Percentiles rank a stretch among this genome's conserved stretches.
Evolutionary conservation across 768 basidiomycete genomes (phyloP).

Genomic region (Tricholoma saponaceum): DNA sequence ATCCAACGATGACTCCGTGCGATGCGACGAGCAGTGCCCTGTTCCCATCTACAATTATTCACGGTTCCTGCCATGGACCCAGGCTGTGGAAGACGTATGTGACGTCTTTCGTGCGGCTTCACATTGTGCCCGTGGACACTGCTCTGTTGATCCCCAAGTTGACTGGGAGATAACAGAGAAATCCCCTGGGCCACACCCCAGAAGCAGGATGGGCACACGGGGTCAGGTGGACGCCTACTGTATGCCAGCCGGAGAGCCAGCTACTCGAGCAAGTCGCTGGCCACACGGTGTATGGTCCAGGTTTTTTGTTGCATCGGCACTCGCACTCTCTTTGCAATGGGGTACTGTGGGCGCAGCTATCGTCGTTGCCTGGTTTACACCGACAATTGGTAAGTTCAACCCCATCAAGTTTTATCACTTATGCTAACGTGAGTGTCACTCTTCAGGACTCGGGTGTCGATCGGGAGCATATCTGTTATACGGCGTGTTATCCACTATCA

Average conservation of each 20-base stretch:
- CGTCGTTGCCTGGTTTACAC: slow-evolving; percentile 22
- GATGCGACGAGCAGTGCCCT: slow-evolving; percentile 14
- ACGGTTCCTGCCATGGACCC: slow-evolving; percentile 24
- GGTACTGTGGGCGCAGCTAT: slow-evolving; percentile 24
- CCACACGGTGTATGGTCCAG: slow-evolving; percentile 17
- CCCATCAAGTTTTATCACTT: not conserved
- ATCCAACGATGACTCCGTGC: slow-evolving; percentile 8
- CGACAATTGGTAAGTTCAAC: slow-evolving; percentile 18
- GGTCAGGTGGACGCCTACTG: slow-evolving; percentile 17
- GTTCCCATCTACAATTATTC: slow-evolving; percentile 26
- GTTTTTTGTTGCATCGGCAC: slow-evolving; percentile 13
- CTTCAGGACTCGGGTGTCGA: slow-evolving; percentile 29
- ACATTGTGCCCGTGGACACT: slow-evolving; percentile 12
- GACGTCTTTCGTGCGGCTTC: slow-evolving; percentile 21
- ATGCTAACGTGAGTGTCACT: not conserved
- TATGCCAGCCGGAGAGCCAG: slow-evolving; percentile 2
- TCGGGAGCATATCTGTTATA: slow-evolving; percentile 29
- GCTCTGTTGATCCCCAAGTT: slow-evolving; percentile 12
- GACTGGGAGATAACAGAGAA: slow-evolving; percentile 13
- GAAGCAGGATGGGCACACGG: slow-evolving; percentile 15
- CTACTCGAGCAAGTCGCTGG: slow-evolving; percentile 4
- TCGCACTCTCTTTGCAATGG: slow-evolving; percentile 25
- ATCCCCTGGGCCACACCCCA: not conserved
- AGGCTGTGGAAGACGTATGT: slow-evolving; percentile 21
- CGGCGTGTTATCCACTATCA: slow-evolving; percentile 25